Percentiles rank a stretch among this genome's conserved stretches.
Evolutionary conservation across 129 eudicot genomes (phyloP).

Genomic region (Dittrichia graveolens): DNA sequence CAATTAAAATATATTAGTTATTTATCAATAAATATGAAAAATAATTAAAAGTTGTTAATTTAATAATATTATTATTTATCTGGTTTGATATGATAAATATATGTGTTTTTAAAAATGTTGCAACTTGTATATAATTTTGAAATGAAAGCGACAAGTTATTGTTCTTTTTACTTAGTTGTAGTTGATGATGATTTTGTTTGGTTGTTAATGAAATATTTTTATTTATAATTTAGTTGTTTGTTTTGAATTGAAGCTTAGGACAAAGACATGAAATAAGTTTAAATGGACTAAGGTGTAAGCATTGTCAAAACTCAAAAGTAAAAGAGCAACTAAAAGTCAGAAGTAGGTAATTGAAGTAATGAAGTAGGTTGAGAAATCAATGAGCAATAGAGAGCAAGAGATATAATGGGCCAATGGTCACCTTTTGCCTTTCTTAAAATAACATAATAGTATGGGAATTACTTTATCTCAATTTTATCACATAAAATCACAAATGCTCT

Average conservation of each 20-base stretch:
- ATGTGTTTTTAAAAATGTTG: not conserved
- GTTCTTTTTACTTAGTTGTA: conserved; percentile 25
- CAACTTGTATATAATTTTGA: conserved; percentile 2
- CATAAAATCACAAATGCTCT: too few species aligned
- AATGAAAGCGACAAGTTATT: conserved; percentile 20
- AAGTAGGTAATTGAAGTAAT: conserved; percentile 24
- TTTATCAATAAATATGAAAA: too few species aligned
- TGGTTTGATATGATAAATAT: not conserved
- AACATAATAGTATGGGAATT: too few species aligned
- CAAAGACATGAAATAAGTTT: not conserved
- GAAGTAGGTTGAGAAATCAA: conserved; percentile 35
- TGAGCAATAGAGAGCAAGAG: conserved; percentile 6
- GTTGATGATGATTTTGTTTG: conserved; percentile 29
- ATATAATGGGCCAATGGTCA: not conserved
- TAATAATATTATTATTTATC: not conserved
- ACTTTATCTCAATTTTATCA: too few species aligned
- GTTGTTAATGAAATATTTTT: not conserved
- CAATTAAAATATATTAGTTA: too few species aligned
- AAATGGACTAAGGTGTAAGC: conserved; percentile 17
- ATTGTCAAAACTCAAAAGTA: conserved; percentile 27
- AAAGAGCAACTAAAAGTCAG: conserved; percentile 18
- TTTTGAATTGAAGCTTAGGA: conserved; percentile 24
- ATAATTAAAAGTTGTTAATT: too few species aligned
- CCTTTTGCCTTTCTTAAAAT: not conserved
- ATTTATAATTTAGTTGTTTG: not conserved